Evolutionary conservation across 2,329 filamentous ascomycete genomes (phyloP), one percentile per base, ranked within the genome.

Genomic region (Sordariomycetes sp.): DNA sequence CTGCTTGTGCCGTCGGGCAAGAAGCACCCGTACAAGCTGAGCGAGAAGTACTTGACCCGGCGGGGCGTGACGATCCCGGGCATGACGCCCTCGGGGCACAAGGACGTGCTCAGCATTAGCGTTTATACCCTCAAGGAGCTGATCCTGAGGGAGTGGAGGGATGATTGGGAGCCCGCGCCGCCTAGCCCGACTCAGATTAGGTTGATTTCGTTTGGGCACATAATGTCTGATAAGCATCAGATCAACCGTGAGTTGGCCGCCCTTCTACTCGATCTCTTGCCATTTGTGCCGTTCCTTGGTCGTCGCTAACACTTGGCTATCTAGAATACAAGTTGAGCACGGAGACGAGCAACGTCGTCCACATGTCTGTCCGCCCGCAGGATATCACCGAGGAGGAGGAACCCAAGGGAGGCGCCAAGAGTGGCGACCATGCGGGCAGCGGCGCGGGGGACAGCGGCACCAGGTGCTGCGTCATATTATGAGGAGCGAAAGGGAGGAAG

Each of bases 111-210:
- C 67, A 88, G 86, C 67, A 90, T 97, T 72, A 95, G 89, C 63
- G 86, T 96, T 55, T 96, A 96, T 68, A 95, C 89, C 2, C 74
- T 97, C 62, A 96, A 96, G 72, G 90, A 96, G 73, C 75, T 96
- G 66, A 96, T 97, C 67, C 81, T 94, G 74, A 80, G 89, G 64
- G 91, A 96, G 69, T 97, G 92, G 92, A 80, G 90, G 63, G 85
- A 85, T 64, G 89, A 96, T 67, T 96, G 92, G 92, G 91, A 96
- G 65, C 74, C 84, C 17, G 85, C 88, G 66, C 92, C 92, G 1
- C 83, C 87, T 28, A 94, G 89, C 66, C 91, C 92, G 12, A 92
- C 85, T 65, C 89, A 86, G 60, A 97, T 97, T 74, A 80, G 92
- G 55, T 73, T 97, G 64, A 96, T 97, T 65, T 88, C 90, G 61